phyloP scores from a whole-genome alignment of 129 eudicot genomes.

The Chrysanthemum makinoi region DNA sequence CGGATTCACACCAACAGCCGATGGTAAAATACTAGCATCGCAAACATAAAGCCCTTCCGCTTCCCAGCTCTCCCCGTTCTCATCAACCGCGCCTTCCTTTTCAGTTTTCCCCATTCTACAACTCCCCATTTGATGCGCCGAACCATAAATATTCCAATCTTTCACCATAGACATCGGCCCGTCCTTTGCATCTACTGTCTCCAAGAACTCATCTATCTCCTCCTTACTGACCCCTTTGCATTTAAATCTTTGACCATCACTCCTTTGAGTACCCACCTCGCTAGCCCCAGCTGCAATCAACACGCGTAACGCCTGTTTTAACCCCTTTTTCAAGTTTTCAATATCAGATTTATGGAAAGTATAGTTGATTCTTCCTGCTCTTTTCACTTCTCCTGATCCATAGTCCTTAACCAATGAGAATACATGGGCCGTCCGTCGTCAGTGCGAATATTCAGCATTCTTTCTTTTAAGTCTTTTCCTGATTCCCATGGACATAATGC shows the following conservation, averaged over 20 bases:
- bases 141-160: constrained; percentile 63
- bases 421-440: constrained; percentile 73
- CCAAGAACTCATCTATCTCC: constrained; percentile 63
- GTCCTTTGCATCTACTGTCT: constrained; percentile 42
- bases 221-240: constrained; percentile 49
- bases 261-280: constrained; percentile 83
- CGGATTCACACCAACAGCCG: constrained; percentile 90
- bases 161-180: constrained; percentile 61
- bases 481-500: constrained; percentile 68
- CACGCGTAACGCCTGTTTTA: constrained; percentile 54
- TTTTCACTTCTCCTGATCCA: constrained; percentile 66
- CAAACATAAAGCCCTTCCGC: constrained; percentile 83
- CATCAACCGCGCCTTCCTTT: constrained; percentile 76
- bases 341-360: constrained; percentile 31
- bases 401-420: constrained; percentile 62
- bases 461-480: constrained; percentile 52
- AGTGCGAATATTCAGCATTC: constrained; percentile 57
- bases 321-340: constrained; percentile 55
- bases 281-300: constrained; percentile 84
- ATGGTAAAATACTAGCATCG: constrained; percentile 82
- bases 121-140: constrained; percentile 98
- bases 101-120: constrained; percentile 76
- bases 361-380: constrained; percentile 51
- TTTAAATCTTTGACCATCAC: constrained; percentile 56
- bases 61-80: constrained; percentile 93